Evolutionary conservation across 192 early-diverging fungal genomes (phyloP), one percentile per base, ranked within the genome.

Genomic region (Linnemannia schmuckeri): DNA sequence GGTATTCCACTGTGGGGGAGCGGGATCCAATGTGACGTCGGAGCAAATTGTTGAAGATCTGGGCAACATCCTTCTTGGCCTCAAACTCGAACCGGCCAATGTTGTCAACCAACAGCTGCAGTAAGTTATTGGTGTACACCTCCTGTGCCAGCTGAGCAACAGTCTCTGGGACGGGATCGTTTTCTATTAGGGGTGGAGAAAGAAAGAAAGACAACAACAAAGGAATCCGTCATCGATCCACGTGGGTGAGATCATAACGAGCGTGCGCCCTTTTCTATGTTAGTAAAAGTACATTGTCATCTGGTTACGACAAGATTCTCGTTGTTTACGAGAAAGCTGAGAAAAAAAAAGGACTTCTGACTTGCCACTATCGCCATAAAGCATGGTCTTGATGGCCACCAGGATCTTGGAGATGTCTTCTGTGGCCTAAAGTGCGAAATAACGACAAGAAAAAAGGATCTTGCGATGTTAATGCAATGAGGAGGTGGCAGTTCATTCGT

Each of bases 371-470:
- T 99, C 98, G 47, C 98, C 98, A 81, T 97, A 97, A 76, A 99
- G 91, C 70, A 99, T 97, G 72, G 91, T 94, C 85, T 98, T 98
- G 96, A 99, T 98, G 68, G 92, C 89, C 52, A 96, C 91, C 27
- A 99, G 91, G 88, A 97, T 97, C 90, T 97, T 98, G 41, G 98
- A 97, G 68, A 99, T 97, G 52, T 99, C 99, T 88, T 99, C 98
- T 85, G 97, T 97, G 41, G 95, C 95, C 96, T 99, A 94, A 75
- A 78, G 61, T 33, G 30, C 30, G 49, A 52, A 66, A 66, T 12
- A 15, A 66, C 0, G 30, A 66, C 61, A 63, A 52, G 49, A 20
- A 4, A 15, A 66, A 12, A 42, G 20, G 20, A 38, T 0, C 68
- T 70, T 70, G 30, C 69, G 38, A 70, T 40, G 41, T 41, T 8